Evolutionary conservation across 805 yeast species (phyloP).

Genomic region (Suhomyces sp.): DNA sequence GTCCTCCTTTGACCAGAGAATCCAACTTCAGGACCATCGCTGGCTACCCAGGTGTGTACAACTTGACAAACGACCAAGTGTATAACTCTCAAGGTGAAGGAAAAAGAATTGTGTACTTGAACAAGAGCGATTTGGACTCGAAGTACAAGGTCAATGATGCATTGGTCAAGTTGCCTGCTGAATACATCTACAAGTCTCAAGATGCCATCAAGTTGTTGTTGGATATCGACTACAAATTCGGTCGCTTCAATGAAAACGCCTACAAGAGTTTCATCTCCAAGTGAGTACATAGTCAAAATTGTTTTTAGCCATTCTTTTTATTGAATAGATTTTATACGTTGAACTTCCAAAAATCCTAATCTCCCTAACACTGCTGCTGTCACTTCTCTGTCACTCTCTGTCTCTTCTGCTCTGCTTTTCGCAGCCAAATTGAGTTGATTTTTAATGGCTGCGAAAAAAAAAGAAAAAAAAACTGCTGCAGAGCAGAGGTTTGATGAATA

Average conservation of each 20-base stretch:
- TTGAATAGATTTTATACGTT: not conserved
- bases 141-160: slow-evolving; percentile 28
- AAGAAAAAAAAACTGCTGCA: not conserved
- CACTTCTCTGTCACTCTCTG: not conserved
- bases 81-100: slow-evolving; percentile 36
- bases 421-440: not conserved
- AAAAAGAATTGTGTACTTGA: slow-evolving; percentile 35
- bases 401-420: not conserved
- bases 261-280: slow-evolving; percentile 32
- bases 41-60: slow-evolving; percentile 46
- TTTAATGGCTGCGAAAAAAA: not conserved
- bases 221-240: slow-evolving; percentile 61
- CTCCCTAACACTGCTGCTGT: no score
- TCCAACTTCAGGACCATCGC: slow-evolving; percentile 43
- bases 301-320: not conserved
- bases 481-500: not conserved
- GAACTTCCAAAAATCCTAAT: no score
- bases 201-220: slow-evolving; percentile 60
- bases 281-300: slow-evolving; percentile 8
- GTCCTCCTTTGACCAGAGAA: slow-evolving; percentile 43
- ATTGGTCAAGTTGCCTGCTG: slow-evolving; percentile 41
- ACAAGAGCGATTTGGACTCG: slow-evolving; percentile 18
- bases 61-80: slow-evolving; percentile 43
- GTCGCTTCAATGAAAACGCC: slow-evolving; percentile 50
- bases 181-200: slow-evolving; percentile 54